Conservation (phyloP, 768 basidiomycete species). For the Coprinopsis marcescibilis region DNA sequence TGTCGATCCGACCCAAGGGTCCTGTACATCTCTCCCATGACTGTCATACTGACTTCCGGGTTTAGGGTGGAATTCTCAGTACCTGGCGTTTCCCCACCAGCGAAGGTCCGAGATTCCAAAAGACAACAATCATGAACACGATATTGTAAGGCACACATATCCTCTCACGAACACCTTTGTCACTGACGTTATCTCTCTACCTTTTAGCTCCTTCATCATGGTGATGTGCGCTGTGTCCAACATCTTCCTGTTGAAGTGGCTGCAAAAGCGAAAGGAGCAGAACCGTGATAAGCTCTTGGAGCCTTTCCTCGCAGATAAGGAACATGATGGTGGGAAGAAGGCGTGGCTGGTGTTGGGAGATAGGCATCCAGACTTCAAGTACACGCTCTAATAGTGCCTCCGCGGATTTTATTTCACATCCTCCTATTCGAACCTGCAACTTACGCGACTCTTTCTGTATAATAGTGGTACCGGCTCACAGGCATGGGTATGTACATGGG, state of each 20-base stretch:
- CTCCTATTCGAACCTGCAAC: too few relatives aligned
- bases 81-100: conserved; percentile 35
- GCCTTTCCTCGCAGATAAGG: conserved; percentile 24
- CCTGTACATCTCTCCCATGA: not conserved
- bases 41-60: not conserved
- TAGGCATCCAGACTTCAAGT: conserved; percentile 30
- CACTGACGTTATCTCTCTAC: not conserved
- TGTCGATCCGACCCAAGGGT: not conserved
- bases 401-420: not conserved
- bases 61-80: conserved; percentile 33
- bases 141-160: conserved; percentile 23
- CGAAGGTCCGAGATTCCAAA: conserved; percentile 30
- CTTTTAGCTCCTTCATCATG: conserved; percentile 21
- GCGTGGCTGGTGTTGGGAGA: conserved; percentile 33
- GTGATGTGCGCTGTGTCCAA: conserved; percentile 22
- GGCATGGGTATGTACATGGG: too few relatives aligned
- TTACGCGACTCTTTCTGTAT: too few relatives aligned
- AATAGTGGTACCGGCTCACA: too few relatives aligned
- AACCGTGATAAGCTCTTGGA: conserved; percentile 23
- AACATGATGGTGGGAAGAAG: conserved; percentile 18
- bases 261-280: conserved; percentile 22
- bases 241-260: conserved; percentile 20
- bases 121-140: conserved; percentile 32
- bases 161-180: not conserved
- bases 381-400: conserved; percentile 16